Evolutionary conservation across 768 basidiomycete genomes (phyloP).

Genomic region (Agaricus sinodeliciosus): DNA sequence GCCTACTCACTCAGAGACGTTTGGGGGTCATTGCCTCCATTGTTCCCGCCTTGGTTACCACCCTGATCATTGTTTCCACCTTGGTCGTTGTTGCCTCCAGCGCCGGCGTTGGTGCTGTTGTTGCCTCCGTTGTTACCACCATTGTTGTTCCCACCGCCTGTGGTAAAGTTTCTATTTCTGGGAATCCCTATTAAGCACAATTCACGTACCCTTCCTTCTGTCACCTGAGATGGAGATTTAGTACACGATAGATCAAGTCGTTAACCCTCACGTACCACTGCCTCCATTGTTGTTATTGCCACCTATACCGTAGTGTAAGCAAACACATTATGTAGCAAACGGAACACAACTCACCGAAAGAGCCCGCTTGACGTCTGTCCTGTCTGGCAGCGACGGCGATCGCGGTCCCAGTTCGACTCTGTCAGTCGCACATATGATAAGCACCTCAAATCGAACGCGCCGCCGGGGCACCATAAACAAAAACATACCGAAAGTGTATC

Average conservation of each 20-base stretch:
- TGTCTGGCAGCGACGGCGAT: too few species aligned
- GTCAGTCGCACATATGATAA: too few species aligned
- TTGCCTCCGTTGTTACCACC: constrained; percentile 11
- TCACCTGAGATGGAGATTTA: background rate
- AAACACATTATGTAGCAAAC: too few species aligned
- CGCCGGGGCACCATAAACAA: background rate
- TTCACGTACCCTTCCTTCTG: background rate
- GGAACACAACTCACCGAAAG: too few species aligned
- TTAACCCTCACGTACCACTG: too few species aligned
- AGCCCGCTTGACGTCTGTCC: too few species aligned
- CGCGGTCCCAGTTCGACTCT: too few species aligned
- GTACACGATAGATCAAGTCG: too few species aligned
- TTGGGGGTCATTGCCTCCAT: constrained; percentile 25
- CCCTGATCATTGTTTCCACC: constrained; percentile 4
- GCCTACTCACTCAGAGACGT: constrained; percentile 27
- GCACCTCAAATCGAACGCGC: too few species aligned
- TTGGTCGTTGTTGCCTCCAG: constrained; percentile 9
- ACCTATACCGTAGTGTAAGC: too few species aligned
- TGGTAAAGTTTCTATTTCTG: background rate
- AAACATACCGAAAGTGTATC: constrained; percentile 5
- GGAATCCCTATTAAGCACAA: background rate
- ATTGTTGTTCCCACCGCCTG: background rate
- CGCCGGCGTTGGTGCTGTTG: constrained; percentile 2
- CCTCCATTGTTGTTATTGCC: too few species aligned
- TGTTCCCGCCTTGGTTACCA: constrained; percentile 6